Conservation (phyloP, 768 basidiomycete genomes). For the Leccinellum luteum region DNA sequence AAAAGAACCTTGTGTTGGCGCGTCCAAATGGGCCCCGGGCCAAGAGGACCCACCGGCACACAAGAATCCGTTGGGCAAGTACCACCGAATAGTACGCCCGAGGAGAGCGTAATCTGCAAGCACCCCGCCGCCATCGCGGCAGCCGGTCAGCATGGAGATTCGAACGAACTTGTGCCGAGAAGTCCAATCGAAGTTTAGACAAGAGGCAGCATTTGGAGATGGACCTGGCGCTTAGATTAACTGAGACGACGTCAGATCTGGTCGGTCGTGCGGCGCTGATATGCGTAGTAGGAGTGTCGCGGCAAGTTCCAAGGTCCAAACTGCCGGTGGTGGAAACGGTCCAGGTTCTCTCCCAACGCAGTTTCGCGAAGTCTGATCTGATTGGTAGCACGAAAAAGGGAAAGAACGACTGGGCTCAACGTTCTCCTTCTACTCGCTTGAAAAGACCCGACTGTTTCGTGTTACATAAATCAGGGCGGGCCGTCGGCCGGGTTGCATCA, state of each 20-base stretch:
- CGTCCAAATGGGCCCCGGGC: slow-evolving; percentile 2
- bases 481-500: slow-evolving; percentile 15
- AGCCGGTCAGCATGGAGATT: slow-evolving; percentile 22
- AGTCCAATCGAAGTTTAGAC: slow-evolving; percentile 4
- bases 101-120: slow-evolving; percentile 13
- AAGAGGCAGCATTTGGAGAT: neutral
- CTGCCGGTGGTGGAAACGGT: neutral
- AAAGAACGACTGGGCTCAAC: slow-evolving; percentile 1
- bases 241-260: slow-evolving; percentile 20
- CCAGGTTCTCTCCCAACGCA: neutral
- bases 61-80: slow-evolving; percentile 7
- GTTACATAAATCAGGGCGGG: slow-evolving; percentile 1
- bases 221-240: slow-evolving; percentile 11
- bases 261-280: slow-evolving; percentile 1
- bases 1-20: slow-evolving; percentile 4
- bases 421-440: neutral
- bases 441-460: neutral
- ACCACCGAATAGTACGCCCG: slow-evolving; percentile 21
- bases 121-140: slow-evolving; percentile 28
- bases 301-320: neutral
- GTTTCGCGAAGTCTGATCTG: slow-evolving; percentile 1
- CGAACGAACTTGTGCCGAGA: neutral
- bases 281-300: neutral
- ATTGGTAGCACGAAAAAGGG: slow-evolving; percentile 14
- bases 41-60: slow-evolving; percentile 6